A percentile compares a stretch with the other conserved stretches of the same genome.
phyloP scores from a whole-genome alignment of 805 yeast species.

The Spathaspora sp. region DNA sequence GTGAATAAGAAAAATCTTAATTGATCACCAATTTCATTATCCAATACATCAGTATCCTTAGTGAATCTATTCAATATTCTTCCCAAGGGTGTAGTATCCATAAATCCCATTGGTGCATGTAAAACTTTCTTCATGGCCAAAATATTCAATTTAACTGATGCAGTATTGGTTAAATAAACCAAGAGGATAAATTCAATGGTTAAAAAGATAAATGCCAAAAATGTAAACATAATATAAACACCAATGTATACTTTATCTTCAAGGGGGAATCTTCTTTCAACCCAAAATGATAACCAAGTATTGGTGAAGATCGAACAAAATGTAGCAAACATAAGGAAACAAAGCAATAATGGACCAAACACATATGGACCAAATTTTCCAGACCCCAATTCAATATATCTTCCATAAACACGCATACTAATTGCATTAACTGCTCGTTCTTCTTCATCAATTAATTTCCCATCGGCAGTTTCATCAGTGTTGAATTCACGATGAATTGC shows the following conservation, averaged over 20 bases:
- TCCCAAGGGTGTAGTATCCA: conserved; percentile 87
- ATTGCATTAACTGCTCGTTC: conserved; percentile 58
- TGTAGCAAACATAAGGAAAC: conserved; percentile 30
- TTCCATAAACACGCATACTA: conserved; percentile 43
- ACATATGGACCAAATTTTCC: conserved; percentile 37
- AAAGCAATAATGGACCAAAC: conserved; percentile 18
- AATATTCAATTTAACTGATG: conserved; percentile 59
- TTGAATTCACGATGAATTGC: conserved; percentile 29
- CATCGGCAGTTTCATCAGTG: conserved; percentile 19
- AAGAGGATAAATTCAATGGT: conserved; percentile 41
- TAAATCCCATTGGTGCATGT: conserved; percentile 76
- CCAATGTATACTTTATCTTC: conserved; percentile 67
- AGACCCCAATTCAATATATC: conserved; percentile 53
- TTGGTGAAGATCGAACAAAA: conserved; percentile 59
- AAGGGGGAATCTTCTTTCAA: conserved; percentile 48
- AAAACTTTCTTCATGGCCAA: conserved; percentile 56
- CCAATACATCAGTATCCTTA: conserved; percentile 81
- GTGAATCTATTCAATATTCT: conserved; percentile 82
- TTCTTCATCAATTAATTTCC: conserved; percentile 42
- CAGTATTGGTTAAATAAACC: conserved; percentile 47
- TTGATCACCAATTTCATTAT: conserved; percentile 74
- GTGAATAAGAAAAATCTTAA: conserved; percentile 58
- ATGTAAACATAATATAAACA: conserved; percentile 58
- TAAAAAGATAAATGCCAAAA: conserved; percentile 45
- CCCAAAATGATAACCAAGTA: conserved; percentile 86